phyloP scores from a whole-genome alignment of 2,329 filamentous ascomycete genomes.

The Cytospora mali region DNA sequence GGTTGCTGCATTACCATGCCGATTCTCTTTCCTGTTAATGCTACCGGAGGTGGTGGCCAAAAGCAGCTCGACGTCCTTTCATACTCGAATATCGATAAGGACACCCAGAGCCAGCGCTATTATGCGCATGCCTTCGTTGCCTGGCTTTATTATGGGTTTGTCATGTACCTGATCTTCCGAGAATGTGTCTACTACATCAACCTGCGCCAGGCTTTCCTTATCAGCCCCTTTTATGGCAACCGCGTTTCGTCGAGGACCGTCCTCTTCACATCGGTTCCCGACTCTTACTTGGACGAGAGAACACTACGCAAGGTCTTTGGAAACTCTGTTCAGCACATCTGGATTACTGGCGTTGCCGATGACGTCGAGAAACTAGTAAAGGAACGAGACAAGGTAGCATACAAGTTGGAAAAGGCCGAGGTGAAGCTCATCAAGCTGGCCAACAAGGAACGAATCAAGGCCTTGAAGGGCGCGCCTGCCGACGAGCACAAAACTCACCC shows the following conservation, averaged over 20 bases:
- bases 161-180: slow-evolving; percentile 84
- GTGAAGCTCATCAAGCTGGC: slow-evolving; percentile 80
- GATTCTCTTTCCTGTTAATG: slow-evolving; percentile 82
- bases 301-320: slow-evolving; percentile 81
- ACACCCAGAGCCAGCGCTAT: slow-evolving; percentile 58
- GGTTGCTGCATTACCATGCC: slow-evolving; percentile 87
- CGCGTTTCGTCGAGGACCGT: slow-evolving; percentile 90
- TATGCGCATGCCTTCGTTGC: slow-evolving; percentile 81
- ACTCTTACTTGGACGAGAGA: slow-evolving; percentile 74
- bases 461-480: slow-evolving; percentile 55
- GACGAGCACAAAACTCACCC: slow-evolving; percentile 43
- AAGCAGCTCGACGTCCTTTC: slow-evolving; percentile 75
- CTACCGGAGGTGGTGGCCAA: slow-evolving; percentile 70
- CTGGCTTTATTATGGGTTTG: slow-evolving; percentile 84
- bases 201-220: slow-evolving; percentile 86
- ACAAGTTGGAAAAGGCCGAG: slow-evolving; percentile 84
- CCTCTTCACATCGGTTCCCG: slow-evolving; percentile 83
- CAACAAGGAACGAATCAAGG: slow-evolving; percentile 71
- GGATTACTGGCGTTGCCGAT: slow-evolving; percentile 77
- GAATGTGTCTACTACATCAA: slow-evolving; percentile 93
- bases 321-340: slow-evolving; percentile 77
- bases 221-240: slow-evolving; percentile 80
- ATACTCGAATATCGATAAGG: slow-evolving; percentile 72
- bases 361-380: slow-evolving; percentile 80
- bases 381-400: slow-evolving; percentile 76